Conservation (phyloP, 768 basidiomycete species). For the Mycena chlorophos region DNA sequence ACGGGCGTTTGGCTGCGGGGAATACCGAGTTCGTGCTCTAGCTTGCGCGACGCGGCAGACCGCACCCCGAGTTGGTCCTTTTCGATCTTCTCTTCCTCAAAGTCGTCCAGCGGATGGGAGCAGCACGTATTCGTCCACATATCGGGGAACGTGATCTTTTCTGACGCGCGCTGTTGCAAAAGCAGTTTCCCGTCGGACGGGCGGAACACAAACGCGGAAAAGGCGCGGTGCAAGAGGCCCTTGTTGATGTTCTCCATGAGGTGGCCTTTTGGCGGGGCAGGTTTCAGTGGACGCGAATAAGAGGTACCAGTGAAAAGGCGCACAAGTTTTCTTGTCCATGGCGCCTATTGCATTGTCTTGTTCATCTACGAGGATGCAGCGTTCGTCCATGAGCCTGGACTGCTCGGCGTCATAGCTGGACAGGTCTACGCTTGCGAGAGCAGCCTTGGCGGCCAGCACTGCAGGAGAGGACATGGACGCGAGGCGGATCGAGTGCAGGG, state of each 20-base stretch:
- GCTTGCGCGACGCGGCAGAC: conserved; percentile 89
- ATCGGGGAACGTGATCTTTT: conserved; percentile 98
- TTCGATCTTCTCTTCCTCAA: conserved; percentile 79
- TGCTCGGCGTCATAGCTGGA: conserved; percentile 89
- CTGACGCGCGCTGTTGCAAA: conserved; percentile 92
- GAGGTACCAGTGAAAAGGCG: conserved; percentile 38
- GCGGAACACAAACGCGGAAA: conserved; percentile 95
- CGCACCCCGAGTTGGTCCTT: conserved; percentile 79
- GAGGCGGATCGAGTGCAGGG: not conserved
- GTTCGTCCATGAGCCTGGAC: conserved; percentile 93
- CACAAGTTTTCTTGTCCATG: conserved; percentile 95
- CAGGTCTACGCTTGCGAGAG: conserved; percentile 75
- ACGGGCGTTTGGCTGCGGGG: conserved; percentile 73
- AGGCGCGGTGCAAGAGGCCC: conserved; percentile 94
- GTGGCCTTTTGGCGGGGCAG: conserved; percentile 61
- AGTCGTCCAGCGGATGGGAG: conserved; percentile 93
- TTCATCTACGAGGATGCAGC: conserved; percentile 89
- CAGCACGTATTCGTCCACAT: conserved; percentile 99
- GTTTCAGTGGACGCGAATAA: not conserved
- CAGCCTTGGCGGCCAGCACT: conserved; percentile 58
- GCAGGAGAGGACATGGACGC: conserved; percentile 58
- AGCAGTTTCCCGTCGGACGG: conserved; percentile 92
- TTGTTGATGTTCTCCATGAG: conserved; percentile 95
- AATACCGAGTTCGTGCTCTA: conserved; percentile 96
- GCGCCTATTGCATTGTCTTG: conserved; percentile 83